Base-by-base conservation (phyloP, 192 early-diverging fungal species). In the Coemansia asiatica region DNA sequence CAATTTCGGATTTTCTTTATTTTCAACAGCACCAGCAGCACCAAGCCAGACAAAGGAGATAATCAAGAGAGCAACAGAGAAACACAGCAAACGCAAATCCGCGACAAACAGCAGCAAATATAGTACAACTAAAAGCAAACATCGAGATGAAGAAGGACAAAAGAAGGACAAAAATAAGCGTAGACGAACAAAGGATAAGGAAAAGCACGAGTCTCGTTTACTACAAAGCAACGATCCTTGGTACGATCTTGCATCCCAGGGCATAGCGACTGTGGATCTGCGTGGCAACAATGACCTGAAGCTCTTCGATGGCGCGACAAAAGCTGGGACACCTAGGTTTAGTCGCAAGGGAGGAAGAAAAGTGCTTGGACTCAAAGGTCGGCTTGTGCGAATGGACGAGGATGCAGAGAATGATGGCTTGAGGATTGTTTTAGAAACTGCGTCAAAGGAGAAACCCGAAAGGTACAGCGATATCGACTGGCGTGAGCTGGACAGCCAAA, bases 381-480 rank as follows among this genome's bases (percentile, higher is more conserved):
- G 60, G 13, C 6, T 66, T 33, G 31, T 33, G 31, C 8, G 31
- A 6, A 46, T 18, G 9, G 33, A 62, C 10, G 67, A 49, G 4
- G 48, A 23, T 33, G 3, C 51, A 12, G 25, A n/a, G 16, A 28
- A 21, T 2, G 66, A 60, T 18, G 63, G 51, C 0, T 53, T 35
- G 35, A 58, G 44, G 26, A 68, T 74, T 28, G 29, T 40, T 21
- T 56, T 76, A 16, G 74, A 67, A 7, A 38, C 38, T 29, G 21
- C 3, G 15, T 4, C 2, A 10, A 44, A 7, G 2, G 16, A 26
- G 12, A 15, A 1, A 19, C 9, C 23, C 0, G 25, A n/a, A 23
- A 63, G 68, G 7, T 76, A 76, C 19, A 53, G 54, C 44, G 64
- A 60, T 16, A 25, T 67, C 1, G 68, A 76, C 29, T 76, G 74